Base-by-base conservation (phyloP, 805 yeast species). In the Peterozyma xylosa region DNA sequence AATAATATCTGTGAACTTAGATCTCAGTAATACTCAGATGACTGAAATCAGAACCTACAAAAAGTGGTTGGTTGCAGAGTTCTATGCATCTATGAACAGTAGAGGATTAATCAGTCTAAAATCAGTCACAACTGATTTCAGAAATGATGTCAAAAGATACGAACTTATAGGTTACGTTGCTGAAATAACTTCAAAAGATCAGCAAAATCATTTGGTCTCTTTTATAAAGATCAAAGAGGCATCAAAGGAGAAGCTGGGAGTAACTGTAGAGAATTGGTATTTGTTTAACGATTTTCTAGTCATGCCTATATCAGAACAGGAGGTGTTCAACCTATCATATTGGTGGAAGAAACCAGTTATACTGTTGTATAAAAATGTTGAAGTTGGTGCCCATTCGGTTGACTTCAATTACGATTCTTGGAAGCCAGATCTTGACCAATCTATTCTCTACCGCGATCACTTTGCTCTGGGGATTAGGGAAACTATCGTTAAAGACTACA, bases 281-380 rank as follows among this genome's bases (percentile, higher is more conserved):
- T 60, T 93, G 56, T 88, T 93, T 60, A 93, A 93, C 57, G 98
- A 93, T 60, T 93, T 91, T 62, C 66, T 93, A 50, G 98, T 90
- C 13, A 75, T 78, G 53, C 81, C 79, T 18, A 71, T 93, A 1
- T 71, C 82, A 1, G 86, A 82, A 52, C 74, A 72, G 11, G 97
- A 93, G 52, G 97, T 86, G 0, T 69, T 89, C 39, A 78, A 88
- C 56, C 62, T 88, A 39, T 65, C 79, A 1, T 70, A 72, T 40
- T 70, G 82, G 67, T 90, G 96, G 96, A 93, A 93, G 58, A 77
- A 77, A 30, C 96, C 96, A 1, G 80, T 84, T 14, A 67, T 83
- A 27, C 65, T 86, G 13, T 59, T 84, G 16, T 91, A 88, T 55
- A 78, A 84, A 51, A 70, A 71, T 45, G 62, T 67, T 2, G 73